phyloP scores from a whole-genome alignment of 352 stramenopile genomes.

The Phytophthora pini region DNA sequence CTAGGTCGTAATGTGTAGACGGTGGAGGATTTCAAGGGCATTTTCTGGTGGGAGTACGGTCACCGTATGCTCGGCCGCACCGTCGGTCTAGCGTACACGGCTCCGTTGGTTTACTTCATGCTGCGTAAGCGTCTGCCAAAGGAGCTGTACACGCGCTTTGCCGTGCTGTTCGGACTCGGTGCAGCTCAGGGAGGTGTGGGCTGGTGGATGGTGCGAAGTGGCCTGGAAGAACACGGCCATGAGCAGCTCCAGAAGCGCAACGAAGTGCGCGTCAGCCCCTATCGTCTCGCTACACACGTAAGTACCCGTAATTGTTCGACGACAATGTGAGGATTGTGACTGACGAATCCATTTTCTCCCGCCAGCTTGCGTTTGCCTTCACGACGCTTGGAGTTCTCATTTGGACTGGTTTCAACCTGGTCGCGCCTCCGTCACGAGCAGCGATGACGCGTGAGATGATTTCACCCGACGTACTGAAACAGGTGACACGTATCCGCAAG shows the following conservation, averaged over 20 bases:
- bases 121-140: slow-evolving; percentile 79
- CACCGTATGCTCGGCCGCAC: slow-evolving; percentile 98
- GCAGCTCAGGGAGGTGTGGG: slow-evolving; percentile 89
- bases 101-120: slow-evolving; percentile 94
- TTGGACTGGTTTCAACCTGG: slow-evolving; percentile 94
- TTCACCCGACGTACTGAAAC: slow-evolving; percentile 76
- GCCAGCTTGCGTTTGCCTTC: slow-evolving; percentile 95
- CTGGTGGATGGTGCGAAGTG: slow-evolving; percentile 99
- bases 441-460: slow-evolving; percentile 79
- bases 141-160: slow-evolving; percentile 78
- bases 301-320: slow-evolving; percentile 8
- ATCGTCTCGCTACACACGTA: slow-evolving; percentile 96
- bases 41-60: slow-evolving; percentile 96
- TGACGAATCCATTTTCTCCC: slow-evolving; percentile 12
- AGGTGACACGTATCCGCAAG: slow-evolving; percentile 71
- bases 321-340: neutral
- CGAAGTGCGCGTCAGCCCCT: slow-evolving; percentile 98
- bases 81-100: slow-evolving; percentile 94
- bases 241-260: slow-evolving; percentile 82
- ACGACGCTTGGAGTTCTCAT: slow-evolving; percentile 95
- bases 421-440: slow-evolving; percentile 77
- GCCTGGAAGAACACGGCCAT: slow-evolving; percentile 93
- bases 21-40: slow-evolving; percentile 98
- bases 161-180: slow-evolving; percentile 65
- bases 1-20: slow-evolving; percentile 59